phyloP scores from a whole-genome alignment of 2,329 filamentous ascomycete species.

The Hypoxylon sp. region DNA sequence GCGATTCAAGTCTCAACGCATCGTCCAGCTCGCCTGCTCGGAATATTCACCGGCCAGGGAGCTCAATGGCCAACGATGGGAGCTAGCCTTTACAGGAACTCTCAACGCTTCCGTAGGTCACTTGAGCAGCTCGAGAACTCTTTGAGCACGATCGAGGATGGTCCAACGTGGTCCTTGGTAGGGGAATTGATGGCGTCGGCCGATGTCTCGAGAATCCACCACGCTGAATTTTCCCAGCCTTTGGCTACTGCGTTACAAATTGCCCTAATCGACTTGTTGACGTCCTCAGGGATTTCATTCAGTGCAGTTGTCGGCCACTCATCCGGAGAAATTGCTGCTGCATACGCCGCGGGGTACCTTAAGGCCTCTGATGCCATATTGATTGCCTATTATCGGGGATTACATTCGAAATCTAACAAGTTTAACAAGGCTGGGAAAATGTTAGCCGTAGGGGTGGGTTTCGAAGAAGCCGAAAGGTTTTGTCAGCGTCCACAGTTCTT shows the following conservation, averaged over 20 bases:
- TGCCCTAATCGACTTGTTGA: conserved; percentile 51
- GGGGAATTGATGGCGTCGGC: neutral
- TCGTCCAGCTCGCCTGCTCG: neutral
- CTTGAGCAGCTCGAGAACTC: too few relatives aligned
- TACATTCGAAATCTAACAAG: conserved; percentile 45
- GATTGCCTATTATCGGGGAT: conserved; percentile 63
- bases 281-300: conserved; percentile 54
- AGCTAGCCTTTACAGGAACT: neutral
- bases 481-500: conserved; percentile 43
- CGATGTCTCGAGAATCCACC: neutral
- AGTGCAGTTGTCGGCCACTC: conserved; percentile 63
- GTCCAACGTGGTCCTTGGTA: neutral
- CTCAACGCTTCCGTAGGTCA: neutral
- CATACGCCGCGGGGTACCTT: conserved; percentile 64
- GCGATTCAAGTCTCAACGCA: neutral
- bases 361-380: conserved; percentile 59
- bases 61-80: conserved; percentile 16
- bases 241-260: conserved; percentile 54
- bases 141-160: neutral
- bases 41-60: conserved; percentile 10
- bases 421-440: conserved; percentile 58
- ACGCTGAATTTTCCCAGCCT: conserved; percentile 53
- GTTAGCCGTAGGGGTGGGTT: conserved; percentile 61
- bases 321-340: conserved; percentile 66
- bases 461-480: conserved; percentile 55